These are phyloP conservation scores for Fistulinella prunicolor DNA, from an alignment of 768 basidiomycete species.

Conservation along the genomic window DNA sequence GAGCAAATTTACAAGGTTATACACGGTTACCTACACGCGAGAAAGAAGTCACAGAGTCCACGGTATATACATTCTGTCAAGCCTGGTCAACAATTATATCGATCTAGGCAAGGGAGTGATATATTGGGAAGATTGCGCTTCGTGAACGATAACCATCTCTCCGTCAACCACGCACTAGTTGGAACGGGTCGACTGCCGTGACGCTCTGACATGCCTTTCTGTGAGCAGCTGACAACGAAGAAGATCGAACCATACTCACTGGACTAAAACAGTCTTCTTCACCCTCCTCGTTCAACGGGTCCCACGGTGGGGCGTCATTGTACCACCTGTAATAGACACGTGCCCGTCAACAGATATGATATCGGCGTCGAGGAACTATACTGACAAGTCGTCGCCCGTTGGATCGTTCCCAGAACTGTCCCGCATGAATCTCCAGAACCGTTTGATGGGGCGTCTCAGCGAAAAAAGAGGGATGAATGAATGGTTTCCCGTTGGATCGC, in stretches of 20 bases:
- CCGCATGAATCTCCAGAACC: slow-evolving; percentile 7
- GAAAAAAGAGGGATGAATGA: slow-evolving; percentile 28
- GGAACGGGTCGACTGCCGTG: too few relatives aligned
- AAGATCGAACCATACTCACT: not conserved
- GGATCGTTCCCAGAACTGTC: not conserved
- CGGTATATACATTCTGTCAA: too few relatives aligned
- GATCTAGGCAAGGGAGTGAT: too few relatives aligned
- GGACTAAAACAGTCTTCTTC: not conserved
- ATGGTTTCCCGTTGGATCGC: slow-evolving; percentile 20
- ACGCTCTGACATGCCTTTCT: too few relatives aligned
- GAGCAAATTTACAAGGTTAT: too few relatives aligned
- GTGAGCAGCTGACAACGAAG: too few relatives aligned
- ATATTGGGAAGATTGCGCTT: too few relatives aligned
- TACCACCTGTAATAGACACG: not conserved
- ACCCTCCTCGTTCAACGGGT: not conserved
- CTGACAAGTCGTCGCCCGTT: slow-evolving; percentile 14
- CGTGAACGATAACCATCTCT: too few relatives aligned
- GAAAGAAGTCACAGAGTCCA: too few relatives aligned
- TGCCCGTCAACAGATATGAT: not conserved
- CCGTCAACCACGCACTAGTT: too few relatives aligned
- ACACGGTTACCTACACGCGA: too few relatives aligned
- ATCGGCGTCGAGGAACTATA: not conserved
- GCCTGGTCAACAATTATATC: too few relatives aligned
- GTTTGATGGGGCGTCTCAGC: slow-evolving; percentile 14
- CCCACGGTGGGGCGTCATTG: not conserved